Base-by-base conservation (phyloP, 441 rosid species). In the Arabidopsis lyrata region DNA sequence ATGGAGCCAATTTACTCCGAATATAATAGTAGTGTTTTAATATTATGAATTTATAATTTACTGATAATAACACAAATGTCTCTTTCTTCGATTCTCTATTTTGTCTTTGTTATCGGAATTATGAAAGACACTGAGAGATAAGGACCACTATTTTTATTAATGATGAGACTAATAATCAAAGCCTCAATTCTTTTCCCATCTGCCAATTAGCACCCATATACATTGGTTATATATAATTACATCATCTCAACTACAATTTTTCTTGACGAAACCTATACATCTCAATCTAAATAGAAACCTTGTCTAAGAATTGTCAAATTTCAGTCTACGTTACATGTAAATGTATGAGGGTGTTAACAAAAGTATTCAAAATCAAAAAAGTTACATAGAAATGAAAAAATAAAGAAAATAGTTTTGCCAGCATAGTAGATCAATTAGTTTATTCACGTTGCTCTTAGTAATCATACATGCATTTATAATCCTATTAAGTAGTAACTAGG, bases 31-130 rank as follows among this genome's bases (percentile, higher is more conserved):
- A 29, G 3, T 34, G 34, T 35, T 52, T 35, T 15, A n/a, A 54
- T n/a, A 53, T 53, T 67, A 52, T 53, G 20, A 4, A 2, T 53
- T 41, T 15, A 22, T 53, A 67, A 8, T 35, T 39, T 53, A 54
- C 13, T 67, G 62, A 67, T 67, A 53, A 54, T 39, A 41, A 53
- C 72, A 67, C 62, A 67, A 54, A 53, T 67, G 62, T 54, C 52
- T 54, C 27, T 54, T 53, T 54, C 62, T 54, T 39, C 39, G 29
- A 15, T 67, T 66, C 62, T 54, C 1, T 38, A 18, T 35, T 27
- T 53, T 53, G 61, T 66, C 61, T 52, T 66, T 53, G 60, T 66
- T 53, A n/a, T 39, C 61, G 38, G 39, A 52, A 24, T 66, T 27
- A 53, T 53, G 71, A 66, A 66, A 52, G 38, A 39, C 24, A 60